Conservation (phyloP, 208 protist species). For the Leishmania turanica region DNA sequence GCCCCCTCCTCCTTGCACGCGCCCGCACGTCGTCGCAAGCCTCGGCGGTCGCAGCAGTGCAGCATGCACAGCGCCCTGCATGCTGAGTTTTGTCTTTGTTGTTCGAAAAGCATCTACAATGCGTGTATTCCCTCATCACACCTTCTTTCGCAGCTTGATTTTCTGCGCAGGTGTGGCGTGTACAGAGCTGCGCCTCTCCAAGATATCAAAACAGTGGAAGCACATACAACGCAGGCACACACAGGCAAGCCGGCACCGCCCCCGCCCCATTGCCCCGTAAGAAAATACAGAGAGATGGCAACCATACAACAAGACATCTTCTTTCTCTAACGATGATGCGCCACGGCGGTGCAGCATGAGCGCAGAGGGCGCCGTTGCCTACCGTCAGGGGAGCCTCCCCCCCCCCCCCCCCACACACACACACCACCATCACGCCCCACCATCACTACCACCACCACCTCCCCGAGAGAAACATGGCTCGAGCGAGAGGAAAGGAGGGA, state of each 20-base stretch:
- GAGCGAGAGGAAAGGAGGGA: background rate
- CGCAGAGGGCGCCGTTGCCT: too few species aligned
- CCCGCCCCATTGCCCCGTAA: background rate
- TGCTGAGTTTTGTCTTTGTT: background rate
- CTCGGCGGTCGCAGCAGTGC: background rate
- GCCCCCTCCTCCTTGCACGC: background rate
- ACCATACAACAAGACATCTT: background rate
- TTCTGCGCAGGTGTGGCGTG: background rate
- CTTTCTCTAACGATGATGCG: too few species aligned
- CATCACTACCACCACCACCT: background rate
- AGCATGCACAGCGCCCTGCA: background rate
- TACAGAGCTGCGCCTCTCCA: background rate
- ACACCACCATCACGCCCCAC: background rate
- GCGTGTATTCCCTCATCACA: background rate
- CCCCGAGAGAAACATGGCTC: background rate
- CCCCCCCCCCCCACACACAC: too few species aligned
- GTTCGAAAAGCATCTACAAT: background rate
- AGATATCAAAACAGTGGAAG: background rate
- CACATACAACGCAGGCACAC: background rate
- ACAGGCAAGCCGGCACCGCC: background rate
- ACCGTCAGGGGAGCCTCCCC: too few species aligned
- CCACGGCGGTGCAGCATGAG: too few species aligned
- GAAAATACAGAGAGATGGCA: background rate
- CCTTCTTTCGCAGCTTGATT: background rate
- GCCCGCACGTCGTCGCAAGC: background rate